Base-by-base conservation (phyloP, 768 basidiomycete genomes). In the Pisolithus marmoratus region DNA sequence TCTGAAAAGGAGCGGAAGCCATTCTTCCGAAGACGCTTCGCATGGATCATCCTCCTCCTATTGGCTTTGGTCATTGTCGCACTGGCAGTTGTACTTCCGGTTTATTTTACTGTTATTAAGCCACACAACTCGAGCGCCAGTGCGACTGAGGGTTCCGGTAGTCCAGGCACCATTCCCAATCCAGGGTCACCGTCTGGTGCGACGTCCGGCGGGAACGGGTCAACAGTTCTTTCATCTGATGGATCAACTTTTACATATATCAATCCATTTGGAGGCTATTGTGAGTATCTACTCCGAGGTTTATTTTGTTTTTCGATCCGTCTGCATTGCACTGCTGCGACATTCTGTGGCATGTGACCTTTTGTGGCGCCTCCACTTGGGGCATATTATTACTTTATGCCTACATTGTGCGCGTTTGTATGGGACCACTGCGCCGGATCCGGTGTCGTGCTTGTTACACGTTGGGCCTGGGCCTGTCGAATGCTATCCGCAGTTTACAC, bases 201-300 rank as follows among this genome's bases (percentile, higher is more conserved):
- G 4, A 70, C 59, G 14, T 60, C 73, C 3, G 92, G 92, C 12
- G 79, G 81, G 17, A 82, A 87, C 61, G 90, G 90, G 9, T 86
- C 84, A 26, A 72, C 73, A 5, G 70, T 92, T 48, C 80, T 75
- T 8, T 72, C 74, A 19, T 81, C 77, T 3, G 78, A 91, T 62
- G 93, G 92, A 1, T 69, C 79, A 1, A 82, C 77, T 1, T 87
- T 93, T 68, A 81, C 75, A 2, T 94, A 95, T 65, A 74, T 72
- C 53, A 94, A 94, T 67, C 70, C 77, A 19, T 87, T 90, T 63
- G 90, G 83, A 31, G 87, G 87, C 38, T 80, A 77, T 60, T 87
- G 85, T 84, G 64, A 78, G 82, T 50, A 23, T 54, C 45, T 50
- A 26, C 47, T 42, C 46, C 9, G 12, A 9, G n/a, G 38, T 19